Evolutionary conservation across 2,329 filamentous ascomycete species (phyloP).

Genomic region (Pleurostoma richardsiae): DNA sequence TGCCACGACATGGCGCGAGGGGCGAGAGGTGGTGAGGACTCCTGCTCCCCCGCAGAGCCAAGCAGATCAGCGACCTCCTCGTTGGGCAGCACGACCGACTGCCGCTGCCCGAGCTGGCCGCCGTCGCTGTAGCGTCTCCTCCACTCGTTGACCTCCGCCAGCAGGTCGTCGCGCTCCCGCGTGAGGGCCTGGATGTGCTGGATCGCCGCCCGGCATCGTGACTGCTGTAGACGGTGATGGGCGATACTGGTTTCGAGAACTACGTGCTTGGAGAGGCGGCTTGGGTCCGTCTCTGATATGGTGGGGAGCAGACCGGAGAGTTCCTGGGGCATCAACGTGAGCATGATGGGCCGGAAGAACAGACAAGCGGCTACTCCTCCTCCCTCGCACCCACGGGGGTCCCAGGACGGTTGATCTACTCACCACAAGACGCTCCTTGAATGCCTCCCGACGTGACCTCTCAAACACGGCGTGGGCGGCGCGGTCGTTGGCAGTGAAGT

Average conservation of each 20-base stretch:
- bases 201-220: constrained; percentile 10
- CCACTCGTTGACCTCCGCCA: constrained; percentile 20
- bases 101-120: background rate
- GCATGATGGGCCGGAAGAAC: background rate
- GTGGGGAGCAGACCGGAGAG: constrained; percentile 27
- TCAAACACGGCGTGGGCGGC: constrained; percentile 34
- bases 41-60: background rate
- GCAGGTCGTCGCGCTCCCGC: constrained; percentile 20
- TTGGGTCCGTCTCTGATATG: constrained; percentile 24
- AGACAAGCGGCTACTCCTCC: too few relatives aligned
- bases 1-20: too few relatives aligned
- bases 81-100: background rate
- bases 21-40: too few relatives aligned
- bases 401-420: constrained; percentile 5
- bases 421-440: constrained; percentile 30
- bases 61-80: background rate
- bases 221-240: constrained; percentile 18
- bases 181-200: constrained; percentile 11
- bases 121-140: constrained; percentile 3
- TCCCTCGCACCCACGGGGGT: too few relatives aligned
- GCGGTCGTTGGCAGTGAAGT: constrained; percentile 33
- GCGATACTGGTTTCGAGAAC: constrained; percentile 29
- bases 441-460: constrained; percentile 32
- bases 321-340: constrained; percentile 17
- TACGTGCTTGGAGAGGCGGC: constrained; percentile 31